Conservation (phyloP, 352 stramenopile genomes). For the Phytophthora vignae region DNA sequence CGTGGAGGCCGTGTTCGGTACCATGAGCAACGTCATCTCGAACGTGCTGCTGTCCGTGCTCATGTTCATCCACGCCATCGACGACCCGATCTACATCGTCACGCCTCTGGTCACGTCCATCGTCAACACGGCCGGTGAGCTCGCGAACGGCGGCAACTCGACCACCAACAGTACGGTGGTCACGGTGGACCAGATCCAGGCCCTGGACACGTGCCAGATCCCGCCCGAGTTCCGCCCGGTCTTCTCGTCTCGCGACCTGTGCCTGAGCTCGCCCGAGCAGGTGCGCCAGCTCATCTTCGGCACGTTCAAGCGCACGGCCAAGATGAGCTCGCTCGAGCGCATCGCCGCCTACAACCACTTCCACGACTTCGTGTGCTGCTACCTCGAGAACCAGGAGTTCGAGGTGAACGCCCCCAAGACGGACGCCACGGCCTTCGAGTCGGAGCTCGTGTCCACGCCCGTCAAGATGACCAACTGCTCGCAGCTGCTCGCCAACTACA, state of each 20-base stretch:
- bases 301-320: slow-evolving; percentile 17
- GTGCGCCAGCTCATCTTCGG: slow-evolving; percentile 33
- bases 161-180: slow-evolving; percentile 2
- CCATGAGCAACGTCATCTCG: slow-evolving; percentile 27
- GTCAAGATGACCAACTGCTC: slow-evolving; percentile 26
- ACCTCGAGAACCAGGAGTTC: slow-evolving; percentile 31
- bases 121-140: slow-evolving; percentile 15
- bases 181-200: slow-evolving; percentile 13
- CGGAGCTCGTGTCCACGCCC: slow-evolving; percentile 12
- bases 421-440: slow-evolving; percentile 12
- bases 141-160: background rate
- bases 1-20: slow-evolving; percentile 23
- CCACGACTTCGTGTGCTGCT: slow-evolving; percentile 38
- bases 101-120: slow-evolving; percentile 24
- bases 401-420: slow-evolving; percentile 32
- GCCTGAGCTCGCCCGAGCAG: slow-evolving; percentile 17
- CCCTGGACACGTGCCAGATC: slow-evolving; percentile 23
- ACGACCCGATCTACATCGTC: slow-evolving; percentile 28
- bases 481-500: slow-evolving; percentile 25
- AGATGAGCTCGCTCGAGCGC: slow-evolving; percentile 23
- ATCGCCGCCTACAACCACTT: slow-evolving; percentile 35
- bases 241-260: slow-evolving; percentile 36
- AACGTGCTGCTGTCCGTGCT: slow-evolving; percentile 26
- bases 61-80: slow-evolving; percentile 39
- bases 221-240: slow-evolving; percentile 23